Evolutionary conservation across 1,284 basidiomycete genomes (phyloP).

Genomic region (Hypsizygus ulmarius): DNA sequence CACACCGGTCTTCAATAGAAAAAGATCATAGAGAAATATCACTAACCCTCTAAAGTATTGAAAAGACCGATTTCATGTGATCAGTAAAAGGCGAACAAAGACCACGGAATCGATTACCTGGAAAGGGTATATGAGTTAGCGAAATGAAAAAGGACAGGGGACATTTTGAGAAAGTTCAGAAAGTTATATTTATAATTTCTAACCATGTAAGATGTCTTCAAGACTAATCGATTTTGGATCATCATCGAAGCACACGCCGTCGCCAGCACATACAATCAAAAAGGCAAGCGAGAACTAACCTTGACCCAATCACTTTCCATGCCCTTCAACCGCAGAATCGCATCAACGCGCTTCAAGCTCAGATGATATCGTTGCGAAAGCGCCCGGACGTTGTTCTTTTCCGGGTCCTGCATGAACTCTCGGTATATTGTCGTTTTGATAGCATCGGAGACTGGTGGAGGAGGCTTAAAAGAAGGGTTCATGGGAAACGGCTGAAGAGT

Average conservation of each 20-base stretch:
- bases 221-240: slow-evolving; percentile 82
- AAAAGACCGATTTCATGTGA: slow-evolving; percentile 3
- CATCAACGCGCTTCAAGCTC: slow-evolving; percentile 74
- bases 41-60: slow-evolving; percentile 51
- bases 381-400: slow-evolving; percentile 53
- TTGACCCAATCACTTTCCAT: slow-evolving; percentile 67
- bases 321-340: slow-evolving; percentile 76
- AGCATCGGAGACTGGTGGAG: slow-evolving; percentile 66
- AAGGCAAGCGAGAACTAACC: slow-evolving; percentile 45
- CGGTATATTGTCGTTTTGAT: slow-evolving; percentile 54
- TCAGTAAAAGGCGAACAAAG: slow-evolving; percentile 9
- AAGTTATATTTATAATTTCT: slow-evolving; percentile 28
- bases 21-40: slow-evolving; percentile 13
- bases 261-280: slow-evolving; percentile 9
- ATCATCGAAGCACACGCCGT: slow-evolving; percentile 42
- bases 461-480: slow-evolving; percentile 78
- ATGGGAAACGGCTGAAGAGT: slow-evolving; percentile 71
- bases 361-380: slow-evolving; percentile 61
- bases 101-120: slow-evolving; percentile 11
- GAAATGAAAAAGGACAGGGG: slow-evolving; percentile 22
- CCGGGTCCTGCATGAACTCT: slow-evolving; percentile 56
- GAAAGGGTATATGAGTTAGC: slow-evolving; percentile 12
- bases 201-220: slow-evolving; percentile 70
- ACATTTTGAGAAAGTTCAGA: slow-evolving; percentile 9
- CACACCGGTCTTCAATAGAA: slow-evolving; percentile 48